Percentiles rank a stretch among this genome's conserved stretches.
phyloP scores from a whole-genome alignment of 2,329 filamentous ascomycete genomes.

The Epichloe coenophiala region DNA sequence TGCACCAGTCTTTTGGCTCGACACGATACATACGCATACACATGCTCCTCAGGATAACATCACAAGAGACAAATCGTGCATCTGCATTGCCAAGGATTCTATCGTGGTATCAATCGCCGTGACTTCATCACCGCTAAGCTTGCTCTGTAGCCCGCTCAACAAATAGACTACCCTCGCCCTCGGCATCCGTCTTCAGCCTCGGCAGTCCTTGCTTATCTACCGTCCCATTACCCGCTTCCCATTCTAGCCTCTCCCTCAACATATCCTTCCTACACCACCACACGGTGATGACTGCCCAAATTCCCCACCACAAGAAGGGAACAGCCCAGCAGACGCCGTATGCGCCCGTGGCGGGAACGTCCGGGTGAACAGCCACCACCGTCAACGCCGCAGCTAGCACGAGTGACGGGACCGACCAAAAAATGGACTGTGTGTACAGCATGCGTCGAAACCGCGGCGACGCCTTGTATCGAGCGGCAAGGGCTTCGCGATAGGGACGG shows the following conservation, averaged over 20 bases:
- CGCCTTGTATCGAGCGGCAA: constrained; percentile 27
- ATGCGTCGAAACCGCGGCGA: constrained; percentile 28
- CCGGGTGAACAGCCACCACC: constrained; percentile 20
- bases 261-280: constrained; percentile 24
- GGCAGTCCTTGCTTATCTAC: neutral
- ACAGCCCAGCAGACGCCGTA: constrained; percentile 27
- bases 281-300: constrained; percentile 23
- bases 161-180: neutral
- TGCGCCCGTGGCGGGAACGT: constrained; percentile 21
- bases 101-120: neutral
- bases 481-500: constrained; percentile 27
- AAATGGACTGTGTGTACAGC: constrained; percentile 25
- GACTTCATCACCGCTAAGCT: neutral
- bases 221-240: constrained; percentile 14
- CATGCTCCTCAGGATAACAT: too few species aligned
- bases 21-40: too few species aligned
- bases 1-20: too few species aligned
- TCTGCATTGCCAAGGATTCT: neutral
- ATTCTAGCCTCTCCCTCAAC: constrained; percentile 23
- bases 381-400: constrained; percentile 24
- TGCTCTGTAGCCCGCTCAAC: neutral
- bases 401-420: constrained; percentile 28
- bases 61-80: too few species aligned
- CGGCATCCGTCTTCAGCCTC: neutral
- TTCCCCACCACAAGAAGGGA: constrained; percentile 22